A percentile compares a stretch with the other conserved stretches of the same genome.
Evolutionary conservation across 2,329 filamentous ascomycete genomes (phyloP).

Genomic region (Sclerotinia sclerotiorum): DNA sequence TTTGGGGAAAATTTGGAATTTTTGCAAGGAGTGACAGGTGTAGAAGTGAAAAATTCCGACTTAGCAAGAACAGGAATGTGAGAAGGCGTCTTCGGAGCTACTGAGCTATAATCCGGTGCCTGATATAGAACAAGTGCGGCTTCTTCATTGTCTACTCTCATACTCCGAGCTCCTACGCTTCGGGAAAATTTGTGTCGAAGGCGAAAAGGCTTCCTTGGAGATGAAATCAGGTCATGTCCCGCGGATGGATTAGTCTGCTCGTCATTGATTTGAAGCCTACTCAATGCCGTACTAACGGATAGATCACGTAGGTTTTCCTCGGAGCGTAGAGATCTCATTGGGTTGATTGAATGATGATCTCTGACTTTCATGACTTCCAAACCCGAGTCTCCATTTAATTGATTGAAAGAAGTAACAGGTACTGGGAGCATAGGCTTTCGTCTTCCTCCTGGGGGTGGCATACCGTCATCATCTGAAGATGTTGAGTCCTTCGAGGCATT

Average conservation of each 20-base stretch:
- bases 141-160: conserved; percentile 31
- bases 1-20: conserved; percentile 43
- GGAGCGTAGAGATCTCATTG: conserved; percentile 30
- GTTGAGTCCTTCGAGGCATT: conserved; percentile 43
- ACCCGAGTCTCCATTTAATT: conserved; percentile 30
- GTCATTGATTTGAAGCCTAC: conserved; percentile 36
- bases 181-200: conserved; percentile 32
- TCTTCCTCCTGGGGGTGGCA: conserved; percentile 41
- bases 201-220: conserved; percentile 22
- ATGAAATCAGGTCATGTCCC: conserved; percentile 27
- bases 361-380: conserved; percentile 35
- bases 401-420: conserved; percentile 36
- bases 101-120: conserved; percentile 32
- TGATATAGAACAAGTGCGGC: conserved; percentile 36
- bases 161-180: conserved; percentile 29
- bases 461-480: conserved; percentile 40
- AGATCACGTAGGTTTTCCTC: conserved; percentile 38
- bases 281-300: conserved; percentile 44
- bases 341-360: conserved; percentile 38
- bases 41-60: conserved; percentile 30
- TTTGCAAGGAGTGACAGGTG: conserved; percentile 43
- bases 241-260: conserved; percentile 27
- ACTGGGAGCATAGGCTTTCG: conserved; percentile 52
- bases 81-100: conserved; percentile 40
- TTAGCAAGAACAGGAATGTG: conserved; percentile 40